These are phyloP conservation scores for Moesziomyces globuligerus DNA, from an alignment of 1,284 basidiomycete genomes.

Conservation along the genomic window DNA sequence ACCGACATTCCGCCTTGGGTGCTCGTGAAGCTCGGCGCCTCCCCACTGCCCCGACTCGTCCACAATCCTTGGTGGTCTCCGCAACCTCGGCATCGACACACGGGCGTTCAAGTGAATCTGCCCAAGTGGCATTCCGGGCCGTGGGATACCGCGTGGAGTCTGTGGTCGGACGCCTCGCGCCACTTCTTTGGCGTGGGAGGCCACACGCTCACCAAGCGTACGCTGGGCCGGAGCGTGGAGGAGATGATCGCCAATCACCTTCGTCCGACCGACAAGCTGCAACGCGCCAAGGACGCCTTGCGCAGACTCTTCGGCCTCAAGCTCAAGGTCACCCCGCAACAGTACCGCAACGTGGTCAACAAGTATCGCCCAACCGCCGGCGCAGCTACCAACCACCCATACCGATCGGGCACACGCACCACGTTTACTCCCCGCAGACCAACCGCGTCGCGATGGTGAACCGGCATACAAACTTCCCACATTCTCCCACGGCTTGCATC, in stretches of 20 bases:
- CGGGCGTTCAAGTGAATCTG: not conserved
- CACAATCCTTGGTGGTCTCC: too few relatives aligned
- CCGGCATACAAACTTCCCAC: too few relatives aligned
- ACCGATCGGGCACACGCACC: not conserved
- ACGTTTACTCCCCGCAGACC: too few relatives aligned
- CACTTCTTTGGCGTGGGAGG: not conserved
- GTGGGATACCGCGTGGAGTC: slow-evolving; percentile 14
- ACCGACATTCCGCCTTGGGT: not conserved
- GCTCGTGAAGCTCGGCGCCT: not conserved
- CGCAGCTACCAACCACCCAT: not conserved
- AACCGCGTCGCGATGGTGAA: not conserved
- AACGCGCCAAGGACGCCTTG: slow-evolving; percentile 18
- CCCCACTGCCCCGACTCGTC: not conserved
- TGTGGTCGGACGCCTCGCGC: not conserved
- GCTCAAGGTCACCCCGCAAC: slow-evolving; percentile 3
- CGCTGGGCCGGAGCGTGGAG: not conserved
- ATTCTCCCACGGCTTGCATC: too few relatives aligned
- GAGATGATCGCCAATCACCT: slow-evolving; percentile 14
- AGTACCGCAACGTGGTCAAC: slow-evolving; percentile 1
- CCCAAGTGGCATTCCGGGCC: slow-evolving; percentile 10
- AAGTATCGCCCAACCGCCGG: slow-evolving; percentile 15
- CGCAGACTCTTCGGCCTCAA: not conserved
- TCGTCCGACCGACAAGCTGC: slow-evolving; percentile 7
- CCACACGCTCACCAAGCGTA: slow-evolving; percentile 11
- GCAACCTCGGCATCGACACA: not conserved